Conservation (phyloP, 495 filamentous ascomycete species). For the Neurospora tetraspora region DNA sequence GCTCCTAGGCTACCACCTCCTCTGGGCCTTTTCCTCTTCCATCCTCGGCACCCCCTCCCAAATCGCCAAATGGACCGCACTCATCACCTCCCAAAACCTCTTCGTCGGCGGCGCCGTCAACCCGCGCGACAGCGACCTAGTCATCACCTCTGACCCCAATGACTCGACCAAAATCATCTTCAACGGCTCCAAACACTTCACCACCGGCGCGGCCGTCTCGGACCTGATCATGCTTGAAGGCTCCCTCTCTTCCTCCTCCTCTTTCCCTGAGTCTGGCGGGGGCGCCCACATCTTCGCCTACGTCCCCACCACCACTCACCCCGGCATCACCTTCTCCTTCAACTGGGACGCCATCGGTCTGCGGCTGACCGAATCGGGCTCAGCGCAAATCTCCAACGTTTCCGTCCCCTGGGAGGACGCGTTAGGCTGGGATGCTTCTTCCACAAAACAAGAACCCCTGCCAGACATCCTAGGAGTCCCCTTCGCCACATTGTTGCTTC, state of each 20-base stretch:
- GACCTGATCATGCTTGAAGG: slow-evolving; percentile 56
- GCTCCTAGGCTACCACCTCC: slow-evolving; percentile 51
- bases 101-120: slow-evolving; percentile 54
- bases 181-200: slow-evolving; percentile 52
- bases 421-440: slow-evolving; percentile 40
- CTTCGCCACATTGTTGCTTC: slow-evolving; percentile 43
- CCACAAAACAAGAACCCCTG: slow-evolving; percentile 20
- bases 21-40: slow-evolving; percentile 48
- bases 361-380: slow-evolving; percentile 50
- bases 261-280: not conserved
- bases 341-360: slow-evolving; percentile 56
- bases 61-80: slow-evolving; percentile 37
- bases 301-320: slow-evolving; percentile 40
- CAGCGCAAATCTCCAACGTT: slow-evolving; percentile 47
- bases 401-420: slow-evolving; percentile 46
- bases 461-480: slow-evolving; percentile 36
- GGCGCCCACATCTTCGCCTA: slow-evolving; percentile 50
- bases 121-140: slow-evolving; percentile 48
- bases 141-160: slow-evolving; percentile 40
- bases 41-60: slow-evolving; percentile 48
- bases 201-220: slow-evolving; percentile 50
- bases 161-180: slow-evolving; percentile 37
- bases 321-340: slow-evolving; percentile 44
- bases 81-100: slow-evolving; percentile 49
- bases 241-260: slow-evolving; percentile 34